These are phyloP conservation scores for Rutstroemia sydowiana DNA, from an alignment of 2,329 filamentous ascomycete species.

Conservation along the genomic window DNA sequence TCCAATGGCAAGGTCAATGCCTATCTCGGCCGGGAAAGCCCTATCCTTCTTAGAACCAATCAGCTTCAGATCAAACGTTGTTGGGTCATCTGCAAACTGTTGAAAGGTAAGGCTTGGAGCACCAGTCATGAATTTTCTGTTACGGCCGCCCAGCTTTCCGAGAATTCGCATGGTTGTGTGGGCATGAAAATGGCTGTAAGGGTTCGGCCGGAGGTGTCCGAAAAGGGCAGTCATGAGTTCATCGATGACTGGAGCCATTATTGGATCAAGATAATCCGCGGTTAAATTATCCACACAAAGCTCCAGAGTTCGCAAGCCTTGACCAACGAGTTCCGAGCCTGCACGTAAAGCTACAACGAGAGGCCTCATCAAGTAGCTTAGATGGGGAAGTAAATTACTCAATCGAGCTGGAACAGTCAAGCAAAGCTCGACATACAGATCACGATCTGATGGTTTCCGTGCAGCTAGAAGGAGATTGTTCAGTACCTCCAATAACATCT, in stretches of 20 bases:
- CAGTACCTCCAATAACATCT: slow-evolving; percentile 95
- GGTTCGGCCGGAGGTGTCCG: slow-evolving; percentile 87
- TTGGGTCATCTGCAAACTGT: slow-evolving; percentile 76
- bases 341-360: slow-evolving; percentile 91
- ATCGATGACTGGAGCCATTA: slow-evolving; percentile 98
- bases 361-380: slow-evolving; percentile 95
- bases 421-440: slow-evolving; percentile 94
- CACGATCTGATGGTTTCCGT: slow-evolving; percentile 80
- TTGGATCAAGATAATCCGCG: slow-evolving; percentile 93
- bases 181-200: slow-evolving; percentile 94
- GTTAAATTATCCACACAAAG: slow-evolving; percentile 97
- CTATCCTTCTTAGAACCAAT: slow-evolving; percentile 85
- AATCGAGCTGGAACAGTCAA: slow-evolving; percentile 90
- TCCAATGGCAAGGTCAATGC: slow-evolving; percentile 79
- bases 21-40: slow-evolving; percentile 78
- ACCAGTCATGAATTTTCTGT: slow-evolving; percentile 89
- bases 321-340: slow-evolving; percentile 87
- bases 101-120: slow-evolving; percentile 79
- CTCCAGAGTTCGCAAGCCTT: slow-evolving; percentile 87
- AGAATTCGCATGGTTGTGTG: slow-evolving; percentile 97
- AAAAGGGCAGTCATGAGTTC: slow-evolving; percentile 97
- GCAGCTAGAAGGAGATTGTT: slow-evolving; percentile 91
- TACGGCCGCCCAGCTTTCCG: slow-evolving; percentile 90
- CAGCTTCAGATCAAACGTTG: slow-evolving; percentile 82
- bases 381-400: slow-evolving; percentile 88